Base-by-base conservation (phyloP, 176 grass and related monocot genomes). In the Thinopyrum elongatum region DNA sequence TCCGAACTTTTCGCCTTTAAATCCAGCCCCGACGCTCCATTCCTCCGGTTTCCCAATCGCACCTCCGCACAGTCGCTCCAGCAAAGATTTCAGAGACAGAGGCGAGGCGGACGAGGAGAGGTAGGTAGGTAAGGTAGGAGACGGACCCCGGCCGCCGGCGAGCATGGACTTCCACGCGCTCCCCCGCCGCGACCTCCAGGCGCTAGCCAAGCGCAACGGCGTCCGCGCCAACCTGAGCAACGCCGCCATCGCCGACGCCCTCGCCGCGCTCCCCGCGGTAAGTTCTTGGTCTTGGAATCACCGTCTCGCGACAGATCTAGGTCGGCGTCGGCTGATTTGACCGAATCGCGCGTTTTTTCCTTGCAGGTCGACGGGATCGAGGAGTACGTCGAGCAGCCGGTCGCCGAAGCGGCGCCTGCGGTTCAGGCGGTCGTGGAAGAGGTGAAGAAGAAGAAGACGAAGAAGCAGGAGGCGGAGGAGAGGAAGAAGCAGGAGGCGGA, bases 181-280 rank as follows among this genome's bases (percentile, higher is more conserved):
- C 2, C 84, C 80, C 2, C 90, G 93, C 73, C 89, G 81, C 80
- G 93, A 98, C 42, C 95, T 98, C 23, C 93, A 95, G 88, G 88
- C 75, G 11, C 90, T 98, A 39, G 90, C 93, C 91, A 95, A 98
- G 93, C 92, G 94, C 86, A 92, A 98, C 66, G 84, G 80, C 70
- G 27, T 98, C 62, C 88, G 90, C 22, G 95, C 95, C 53, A 98
- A 98, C 81, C 78, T 92, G 51, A 92, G 91, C 70, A 98, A 92
- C 57, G 74, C 62, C 61, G 96, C 90, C 96, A 95, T 95, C 93
- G 91, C 90, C 30, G 93, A 94, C 39, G 91, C 96, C 80, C 93
- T 98, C 78, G n/a, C 76, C 31, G 84, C 84, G 58, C 96, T 98
- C 53, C 39, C 88, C 28, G 33, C 11, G 29, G 93, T 95, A 85